Conservation (phyloP, 2,329 filamentous ascomycete genomes). For the Stenocarpella maydis region DNA sequence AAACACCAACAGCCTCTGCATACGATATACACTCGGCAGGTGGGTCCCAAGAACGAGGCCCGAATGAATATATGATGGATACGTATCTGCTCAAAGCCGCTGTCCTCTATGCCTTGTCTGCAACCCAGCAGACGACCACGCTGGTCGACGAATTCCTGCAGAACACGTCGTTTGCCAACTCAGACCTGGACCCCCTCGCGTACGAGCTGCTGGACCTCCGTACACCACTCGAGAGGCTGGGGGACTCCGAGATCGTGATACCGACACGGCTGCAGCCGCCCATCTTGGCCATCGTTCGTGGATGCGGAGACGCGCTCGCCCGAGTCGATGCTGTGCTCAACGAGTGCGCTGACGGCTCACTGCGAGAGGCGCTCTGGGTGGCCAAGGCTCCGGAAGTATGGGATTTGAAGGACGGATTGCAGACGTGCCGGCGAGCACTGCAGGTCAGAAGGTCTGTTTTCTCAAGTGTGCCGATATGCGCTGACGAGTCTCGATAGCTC, state of each 20-base stretch:
- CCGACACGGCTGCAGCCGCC: constrained; percentile 24
- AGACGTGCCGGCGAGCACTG: constrained; percentile 32
- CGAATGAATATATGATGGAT: constrained; percentile 4
- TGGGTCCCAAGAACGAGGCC: neutral
- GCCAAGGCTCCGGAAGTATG: constrained; percentile 11
- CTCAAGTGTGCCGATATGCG: neutral
- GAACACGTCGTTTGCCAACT: constrained; percentile 9
- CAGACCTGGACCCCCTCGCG: constrained; percentile 25
- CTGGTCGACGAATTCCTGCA: constrained; percentile 27
- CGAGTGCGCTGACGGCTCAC: constrained; percentile 11
- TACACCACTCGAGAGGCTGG: constrained; percentile 26
- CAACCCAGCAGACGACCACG: constrained; percentile 22
- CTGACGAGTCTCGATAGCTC: constrained; percentile 12
- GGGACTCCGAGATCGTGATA: constrained; percentile 29
- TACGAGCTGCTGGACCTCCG: constrained; percentile 34
- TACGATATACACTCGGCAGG: neutral
- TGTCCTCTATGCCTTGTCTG: constrained; percentile 27
- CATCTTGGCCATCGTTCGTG: constrained; percentile 24
- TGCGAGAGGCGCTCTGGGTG: constrained; percentile 21
- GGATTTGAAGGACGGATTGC: constrained; percentile 18
- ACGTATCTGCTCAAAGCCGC: constrained; percentile 30
- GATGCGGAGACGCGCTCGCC: constrained; percentile 32
- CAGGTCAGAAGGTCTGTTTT: neutral
- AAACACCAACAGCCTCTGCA: neutral
- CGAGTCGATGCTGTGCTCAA: constrained; percentile 27